A percentile compares a stretch with the other conserved stretches of the same genome.
Evolutionary conservation across 176 grass and related monocot species (phyloP).

Genomic region (Microstegium vimineum): DNA sequence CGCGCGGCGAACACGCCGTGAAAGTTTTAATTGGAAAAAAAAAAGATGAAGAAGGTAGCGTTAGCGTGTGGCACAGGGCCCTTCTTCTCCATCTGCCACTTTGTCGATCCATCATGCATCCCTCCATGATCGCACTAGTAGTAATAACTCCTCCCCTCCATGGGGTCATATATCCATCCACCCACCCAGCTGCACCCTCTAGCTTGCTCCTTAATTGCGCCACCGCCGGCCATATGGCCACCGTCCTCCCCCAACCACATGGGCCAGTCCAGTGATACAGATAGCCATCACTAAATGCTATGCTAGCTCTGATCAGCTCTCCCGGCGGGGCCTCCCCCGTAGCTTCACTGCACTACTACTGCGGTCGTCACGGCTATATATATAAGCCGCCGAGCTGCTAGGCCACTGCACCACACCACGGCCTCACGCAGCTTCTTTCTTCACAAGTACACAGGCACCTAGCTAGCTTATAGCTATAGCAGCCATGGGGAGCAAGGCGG

Average conservation of each 20-base stretch:
- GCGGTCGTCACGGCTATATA: conserved; percentile 16
- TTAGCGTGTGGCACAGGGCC: no score
- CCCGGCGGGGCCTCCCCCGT: no score
- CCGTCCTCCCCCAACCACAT: conserved; percentile 30
- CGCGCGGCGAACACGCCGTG: no score
- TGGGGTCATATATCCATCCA: no score
- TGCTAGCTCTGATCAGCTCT: background rate
- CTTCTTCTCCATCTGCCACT: no score
- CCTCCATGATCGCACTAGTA: no score
- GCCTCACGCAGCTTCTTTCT: conserved; percentile 1
- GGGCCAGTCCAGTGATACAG: conserved; percentile 6
- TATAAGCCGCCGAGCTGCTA: background rate
- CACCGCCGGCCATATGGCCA: no score
- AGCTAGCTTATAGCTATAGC: background rate
- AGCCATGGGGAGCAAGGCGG: conserved; percentile 26
- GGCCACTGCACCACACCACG: background rate
- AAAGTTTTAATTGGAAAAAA: no score
- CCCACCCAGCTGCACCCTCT: conserved; percentile 8
- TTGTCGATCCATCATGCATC: no score
- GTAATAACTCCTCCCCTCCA: no score
- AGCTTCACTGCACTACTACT: background rate
- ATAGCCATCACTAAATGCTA: conserved; percentile 24
- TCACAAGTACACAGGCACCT: background rate
- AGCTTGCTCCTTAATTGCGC: conserved; percentile 25
- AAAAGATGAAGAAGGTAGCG: no score